Conservation (phyloP, 306 rosid genomes). For the Dryas octopetala region DNA sequence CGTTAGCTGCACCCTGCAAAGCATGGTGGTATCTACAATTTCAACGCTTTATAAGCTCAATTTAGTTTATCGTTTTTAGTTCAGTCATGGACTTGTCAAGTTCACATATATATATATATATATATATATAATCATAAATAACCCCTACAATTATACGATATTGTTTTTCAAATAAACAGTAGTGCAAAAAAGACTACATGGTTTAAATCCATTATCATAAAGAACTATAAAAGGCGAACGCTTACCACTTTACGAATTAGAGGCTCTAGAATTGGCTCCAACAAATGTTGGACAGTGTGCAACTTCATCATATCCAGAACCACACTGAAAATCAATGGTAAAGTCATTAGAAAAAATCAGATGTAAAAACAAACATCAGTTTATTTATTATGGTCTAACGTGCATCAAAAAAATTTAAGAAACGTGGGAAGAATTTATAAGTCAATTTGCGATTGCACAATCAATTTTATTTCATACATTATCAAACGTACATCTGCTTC, state of each 20-base stretch:
- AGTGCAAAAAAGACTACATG: constrained; percentile 10
- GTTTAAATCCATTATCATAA: constrained; percentile 4
- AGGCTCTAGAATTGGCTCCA: constrained; percentile 81
- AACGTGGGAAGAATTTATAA: not conserved
- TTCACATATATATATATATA: constrained; percentile 11
- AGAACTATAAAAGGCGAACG: constrained; percentile 3
- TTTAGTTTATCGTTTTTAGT: not conserved
- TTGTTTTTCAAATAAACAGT: constrained; percentile 8
- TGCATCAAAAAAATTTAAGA: not conserved
- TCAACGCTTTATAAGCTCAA: constrained; percentile 28
- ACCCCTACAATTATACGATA: constrained; percentile 16
- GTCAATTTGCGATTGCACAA: not conserved
- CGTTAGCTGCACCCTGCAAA: constrained; percentile 35
- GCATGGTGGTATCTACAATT: constrained; percentile 27
- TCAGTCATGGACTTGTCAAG: constrained; percentile 20
- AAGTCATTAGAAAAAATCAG: constrained; percentile 22
- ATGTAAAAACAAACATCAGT: not conserved
- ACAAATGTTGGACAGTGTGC: constrained; percentile 52
- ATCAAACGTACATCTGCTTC: not conserved
- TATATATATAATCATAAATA: not conserved
- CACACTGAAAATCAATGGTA: constrained; percentile 49
- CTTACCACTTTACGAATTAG: constrained; percentile 90
- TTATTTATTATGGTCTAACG: constrained; percentile 2
- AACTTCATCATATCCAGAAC: constrained; percentile 67
- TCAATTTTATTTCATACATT: not conserved